These are phyloP conservation scores for Penicillium psychrosexuale DNA, from an alignment of 2,329 filamentous ascomycete species.

Conservation along the genomic window DNA sequence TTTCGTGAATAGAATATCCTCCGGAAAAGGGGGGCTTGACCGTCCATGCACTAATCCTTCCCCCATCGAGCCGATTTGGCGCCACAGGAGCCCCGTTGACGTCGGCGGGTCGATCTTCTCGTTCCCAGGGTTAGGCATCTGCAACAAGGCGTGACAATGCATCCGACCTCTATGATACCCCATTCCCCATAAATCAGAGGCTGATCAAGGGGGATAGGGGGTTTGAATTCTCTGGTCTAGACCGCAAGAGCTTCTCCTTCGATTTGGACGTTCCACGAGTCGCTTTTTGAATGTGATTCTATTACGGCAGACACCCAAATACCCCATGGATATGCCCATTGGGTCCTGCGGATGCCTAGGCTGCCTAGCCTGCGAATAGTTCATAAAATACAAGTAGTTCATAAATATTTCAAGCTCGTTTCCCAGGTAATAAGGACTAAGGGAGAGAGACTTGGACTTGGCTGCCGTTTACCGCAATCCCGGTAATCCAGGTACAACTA, in stretches of 20 bases:
- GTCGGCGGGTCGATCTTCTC: conserved; percentile 11
- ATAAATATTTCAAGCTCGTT: background rate
- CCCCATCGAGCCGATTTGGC: conserved; percentile 4
- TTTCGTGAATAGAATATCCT: background rate
- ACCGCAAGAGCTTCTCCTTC: background rate
- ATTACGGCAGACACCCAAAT: background rate
- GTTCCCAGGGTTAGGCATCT: background rate
- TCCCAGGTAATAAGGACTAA: background rate
- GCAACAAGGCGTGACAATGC: background rate
- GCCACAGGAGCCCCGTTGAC: conserved; percentile 10
- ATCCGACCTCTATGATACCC: background rate
- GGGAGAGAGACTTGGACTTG: background rate
- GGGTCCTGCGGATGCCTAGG: background rate
- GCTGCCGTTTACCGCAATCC: background rate
- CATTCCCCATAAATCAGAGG: background rate
- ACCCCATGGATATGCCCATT: no score
- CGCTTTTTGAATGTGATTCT: background rate
- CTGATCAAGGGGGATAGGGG: background rate
- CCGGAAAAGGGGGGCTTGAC: background rate
- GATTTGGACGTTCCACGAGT: background rate
- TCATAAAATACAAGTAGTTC: background rate
- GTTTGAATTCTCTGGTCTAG: conserved; percentile 1
- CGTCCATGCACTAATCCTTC: background rate
- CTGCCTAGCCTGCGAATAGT: background rate
- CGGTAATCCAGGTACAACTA: conserved; percentile 1